Evolutionary conservation across 768 basidiomycete genomes (phyloP), one percentile per base, ranked within the genome.

Genomic region (Xerocomellus amylosporus): DNA sequence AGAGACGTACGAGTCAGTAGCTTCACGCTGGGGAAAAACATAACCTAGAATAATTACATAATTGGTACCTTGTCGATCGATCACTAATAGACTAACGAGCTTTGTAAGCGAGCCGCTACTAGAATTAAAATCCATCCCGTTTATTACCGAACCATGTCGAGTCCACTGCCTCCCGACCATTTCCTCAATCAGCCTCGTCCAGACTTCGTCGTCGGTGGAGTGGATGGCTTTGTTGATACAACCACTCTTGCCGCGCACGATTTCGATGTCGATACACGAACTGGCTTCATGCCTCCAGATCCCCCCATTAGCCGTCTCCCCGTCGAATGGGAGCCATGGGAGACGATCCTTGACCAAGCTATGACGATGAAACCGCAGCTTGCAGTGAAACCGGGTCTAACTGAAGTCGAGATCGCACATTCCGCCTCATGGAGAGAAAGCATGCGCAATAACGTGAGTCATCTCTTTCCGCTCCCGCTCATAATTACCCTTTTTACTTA

Each of bases 261-360:
- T 75, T 98, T 93, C 75, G 93, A 98, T 68, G 90, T 98, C 55
- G 93, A 95, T 68, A 86, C 87, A 10, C 77, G 84, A 15, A 92
- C 93, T 0, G 95, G 96, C 0, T 98, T 98, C 70, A 87, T 98
- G 83, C 90, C 95, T 3, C 86, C 89, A 0, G 76, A 82, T 14
- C 81, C 84, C 0, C 93, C 93, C 2, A 68, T 87, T 0, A 61
- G 72, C 8, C 80, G 87, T 20, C 77, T 96, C 2, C 84, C 86
- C 0, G 53, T 38, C 1, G 67, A 72, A 51, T 96, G 84, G 82
- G 85, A 83, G 41, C 64, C 73, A 42, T 98, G 91, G 93, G 93
- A 96, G 67, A 68, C 64, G 10, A 66, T 69, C 19, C 78, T 87
- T 2, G 82, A 81, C 46, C 73, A 67, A 15, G 87, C 83, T 6